Evolutionary conservation across 192 early-diverging fungal genomes (phyloP).

Genomic region (Podila epigama): DNA sequence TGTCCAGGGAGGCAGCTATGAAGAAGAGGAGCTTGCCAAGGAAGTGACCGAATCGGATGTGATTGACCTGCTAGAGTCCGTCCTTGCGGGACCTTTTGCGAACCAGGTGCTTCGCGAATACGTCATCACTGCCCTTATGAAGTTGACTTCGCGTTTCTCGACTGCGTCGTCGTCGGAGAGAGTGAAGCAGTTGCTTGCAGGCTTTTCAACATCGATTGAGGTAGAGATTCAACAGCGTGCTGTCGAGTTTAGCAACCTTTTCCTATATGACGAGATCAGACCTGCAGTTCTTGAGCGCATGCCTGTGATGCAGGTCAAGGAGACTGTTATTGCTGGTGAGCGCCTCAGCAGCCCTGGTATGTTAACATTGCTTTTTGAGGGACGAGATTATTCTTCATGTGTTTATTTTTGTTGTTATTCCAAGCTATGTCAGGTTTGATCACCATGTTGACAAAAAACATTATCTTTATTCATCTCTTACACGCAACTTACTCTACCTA

Average conservation of each 20-base stretch:
- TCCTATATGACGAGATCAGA: constrained; percentile 76
- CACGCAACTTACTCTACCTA: background rate
- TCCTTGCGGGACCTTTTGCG: constrained; percentile 83
- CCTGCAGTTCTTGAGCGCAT: constrained; percentile 91
- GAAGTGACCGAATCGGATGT: constrained; percentile 79
- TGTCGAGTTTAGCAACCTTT: constrained; percentile 86
- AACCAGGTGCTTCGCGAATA: constrained; percentile 83
- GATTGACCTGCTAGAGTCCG: constrained; percentile 72
- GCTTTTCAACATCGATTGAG: constrained; percentile 76
- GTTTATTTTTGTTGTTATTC: background rate
- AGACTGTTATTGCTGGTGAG: constrained; percentile 48
- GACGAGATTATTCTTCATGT: background rate
- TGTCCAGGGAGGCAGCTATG: constrained; percentile 68
- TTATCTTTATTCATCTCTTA: background rate
- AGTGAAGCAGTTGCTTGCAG: constrained; percentile 67
- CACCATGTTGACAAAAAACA: background rate
- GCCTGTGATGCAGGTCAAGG: constrained; percentile 80
- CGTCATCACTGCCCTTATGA: constrained; percentile 87
- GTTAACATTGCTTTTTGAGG: background rate
- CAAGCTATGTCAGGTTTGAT: background rate
- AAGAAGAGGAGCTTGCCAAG: constrained; percentile 70
- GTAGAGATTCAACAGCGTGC: constrained; percentile 96
- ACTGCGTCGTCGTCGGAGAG: constrained; percentile 48
- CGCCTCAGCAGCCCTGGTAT: constrained; percentile 31
- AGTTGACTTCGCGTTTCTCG: constrained; percentile 85